phyloP scores from a whole-genome alignment of 495 filamentous ascomycete species.

The Penicillium cataractarum region DNA sequence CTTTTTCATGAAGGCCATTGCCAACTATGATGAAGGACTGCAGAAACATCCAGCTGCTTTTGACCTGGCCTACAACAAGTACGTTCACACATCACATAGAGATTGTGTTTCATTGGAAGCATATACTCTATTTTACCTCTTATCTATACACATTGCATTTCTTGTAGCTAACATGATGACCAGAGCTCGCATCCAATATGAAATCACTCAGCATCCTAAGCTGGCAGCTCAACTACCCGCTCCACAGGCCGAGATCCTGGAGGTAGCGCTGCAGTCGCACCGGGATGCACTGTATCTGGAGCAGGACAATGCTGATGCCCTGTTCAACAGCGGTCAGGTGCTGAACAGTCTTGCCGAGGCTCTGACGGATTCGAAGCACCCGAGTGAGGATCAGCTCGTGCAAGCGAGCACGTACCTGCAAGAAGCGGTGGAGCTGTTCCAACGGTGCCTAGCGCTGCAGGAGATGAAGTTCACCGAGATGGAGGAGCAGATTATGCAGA shows the following conservation, averaged over 20 bases:
- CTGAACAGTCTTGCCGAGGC: conserved; percentile 65
- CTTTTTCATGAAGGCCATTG: conserved; percentile 69
- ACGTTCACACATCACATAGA: conserved; percentile 20
- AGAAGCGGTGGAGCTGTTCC: conserved; percentile 65
- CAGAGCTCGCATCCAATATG: conserved; percentile 66
- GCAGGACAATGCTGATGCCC: conserved; percentile 62
- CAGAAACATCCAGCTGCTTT: conserved; percentile 59
- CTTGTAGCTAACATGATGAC: conserved; percentile 10
- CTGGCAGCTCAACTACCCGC: conserved; percentile 57
- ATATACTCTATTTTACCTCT: not conserved
- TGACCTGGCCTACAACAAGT: conserved; percentile 79
- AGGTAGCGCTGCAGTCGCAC: conserved; percentile 62
- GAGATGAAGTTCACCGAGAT: conserved; percentile 58
- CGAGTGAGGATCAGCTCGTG: conserved; percentile 42
- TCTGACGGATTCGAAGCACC: conserved; percentile 51
- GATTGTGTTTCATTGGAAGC: not conserved
- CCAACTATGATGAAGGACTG: conserved; percentile 64
- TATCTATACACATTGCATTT: conserved; percentile 5
- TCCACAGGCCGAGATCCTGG: conserved; percentile 53
- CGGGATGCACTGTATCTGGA: conserved; percentile 59
- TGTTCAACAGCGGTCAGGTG: conserved; percentile 73
- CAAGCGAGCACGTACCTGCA: conserved; percentile 54
- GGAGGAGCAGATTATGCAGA: conserved; percentile 47
- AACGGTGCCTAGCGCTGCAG: conserved; percentile 62
- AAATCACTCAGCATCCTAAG: conserved; percentile 63